Evolutionary conservation across 176 grass and related monocot genomes (phyloP).

Genomic region (Carex littledalei): DNA sequence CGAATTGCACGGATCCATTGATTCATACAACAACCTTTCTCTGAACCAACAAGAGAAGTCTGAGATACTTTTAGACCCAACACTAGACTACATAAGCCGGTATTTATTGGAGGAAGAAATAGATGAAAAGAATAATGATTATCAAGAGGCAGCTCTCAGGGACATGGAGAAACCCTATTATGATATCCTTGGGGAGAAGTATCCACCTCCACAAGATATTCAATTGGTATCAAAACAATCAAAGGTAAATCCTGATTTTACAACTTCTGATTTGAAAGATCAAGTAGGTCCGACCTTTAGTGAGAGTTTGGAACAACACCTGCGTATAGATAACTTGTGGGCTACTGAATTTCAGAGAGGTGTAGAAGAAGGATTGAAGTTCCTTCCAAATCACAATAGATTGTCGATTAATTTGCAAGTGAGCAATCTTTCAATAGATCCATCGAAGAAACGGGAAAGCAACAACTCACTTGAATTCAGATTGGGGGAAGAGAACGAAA

Average conservation of each 20-base stretch:
- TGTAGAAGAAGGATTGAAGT: background rate
- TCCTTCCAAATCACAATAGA: background rate
- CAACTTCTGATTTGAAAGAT: background rate
- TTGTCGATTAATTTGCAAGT: background rate
- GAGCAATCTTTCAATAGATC: background rate
- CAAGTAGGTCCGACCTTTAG: background rate
- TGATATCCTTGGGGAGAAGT: background rate
- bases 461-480: background rate
- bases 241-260: background rate
- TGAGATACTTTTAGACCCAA: background rate
- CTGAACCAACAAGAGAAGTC: background rate
- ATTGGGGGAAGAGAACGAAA: background rate
- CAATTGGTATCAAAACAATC: background rate
- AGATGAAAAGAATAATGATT: background rate
- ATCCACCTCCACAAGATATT: background rate
- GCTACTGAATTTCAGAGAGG: background rate
- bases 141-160: background rate
- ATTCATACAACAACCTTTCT: background rate
- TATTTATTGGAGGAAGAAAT: background rate
- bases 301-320: background rate
- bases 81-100: background rate
- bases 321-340: background rate
- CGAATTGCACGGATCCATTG: background rate
- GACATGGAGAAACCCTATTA: background rate
- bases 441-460: background rate